Evolutionary conservation across 768 basidiomycete genomes (phyloP), one percentile per base, ranked within the genome.

Genomic region (Suillus variegatus): DNA sequence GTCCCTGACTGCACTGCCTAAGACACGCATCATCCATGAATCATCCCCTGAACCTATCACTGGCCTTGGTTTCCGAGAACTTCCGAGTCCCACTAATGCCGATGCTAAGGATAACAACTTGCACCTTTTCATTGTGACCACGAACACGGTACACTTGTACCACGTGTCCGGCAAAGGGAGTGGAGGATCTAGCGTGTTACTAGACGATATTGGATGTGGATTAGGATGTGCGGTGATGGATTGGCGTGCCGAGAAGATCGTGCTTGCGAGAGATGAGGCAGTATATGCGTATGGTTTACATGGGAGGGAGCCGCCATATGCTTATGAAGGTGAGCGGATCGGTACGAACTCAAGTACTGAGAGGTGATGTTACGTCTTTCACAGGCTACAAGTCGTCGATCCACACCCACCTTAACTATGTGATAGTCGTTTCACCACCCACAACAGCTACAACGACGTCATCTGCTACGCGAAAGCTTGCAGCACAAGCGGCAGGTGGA

Each of bases 191-290:
- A 84, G 93, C 1, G 80, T 82, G 0, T 87, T 88, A 0, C 86
- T 97, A 1, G 95, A 98, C 70, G 95, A 98, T 69, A 85, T 92
- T 18, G 97, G 97, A 0, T 88, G 88, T 47, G 92, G 84, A 0
- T 75, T 99, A 18, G 91, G 94, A 0, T 99, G 97, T 73, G 91
- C 91, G 1, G 85, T 85, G 41, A 89, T 95, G 85, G 89, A 95
- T 71, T 86, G 87, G 84, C 81, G 82, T 43, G 81, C 81, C n/a
- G 81, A 80, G 51, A 88, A 92, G 71, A 88, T 98, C 70, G 86
- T 95, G 14, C 84, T 99, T 2, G 97, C 95, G 0, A 79, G 92
- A 64, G 93, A 97, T 55, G 97, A 99, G 71, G 96, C 95, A 4
- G 89, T 98, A 28, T 96, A 96, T 70, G 81, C 92, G 9, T 95